These are phyloP conservation scores for Termitomyces heimii DNA, from an alignment of 768 basidiomycete species.

Conservation along the genomic window DNA sequence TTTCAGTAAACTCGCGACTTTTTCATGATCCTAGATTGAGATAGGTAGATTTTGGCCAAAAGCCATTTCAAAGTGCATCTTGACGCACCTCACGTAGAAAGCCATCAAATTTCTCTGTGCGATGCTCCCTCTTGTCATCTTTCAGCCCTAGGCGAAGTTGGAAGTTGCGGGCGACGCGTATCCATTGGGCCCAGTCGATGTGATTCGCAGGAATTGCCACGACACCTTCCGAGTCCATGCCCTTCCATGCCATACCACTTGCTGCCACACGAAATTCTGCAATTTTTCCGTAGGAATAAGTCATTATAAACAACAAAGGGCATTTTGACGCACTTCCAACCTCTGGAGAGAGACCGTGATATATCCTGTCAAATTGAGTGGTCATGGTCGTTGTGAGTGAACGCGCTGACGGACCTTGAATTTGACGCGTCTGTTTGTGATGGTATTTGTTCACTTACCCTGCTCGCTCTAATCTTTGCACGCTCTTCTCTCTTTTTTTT, in stretches of 20 bases:
- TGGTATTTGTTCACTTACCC: constrained; percentile 4
- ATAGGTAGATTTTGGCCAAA: background rate
- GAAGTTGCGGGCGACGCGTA: constrained; percentile 87
- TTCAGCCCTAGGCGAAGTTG: constrained; percentile 77
- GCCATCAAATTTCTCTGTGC: constrained; percentile 86
- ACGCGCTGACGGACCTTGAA: constrained; percentile 44
- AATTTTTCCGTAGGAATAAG: constrained; percentile 7
- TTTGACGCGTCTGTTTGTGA: constrained; percentile 25
- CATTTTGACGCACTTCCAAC: constrained; percentile 66
- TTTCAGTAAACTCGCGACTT: constrained; percentile 72
- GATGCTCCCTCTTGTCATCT: constrained; percentile 49
- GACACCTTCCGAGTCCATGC: constrained; percentile 57
- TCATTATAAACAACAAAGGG: background rate
- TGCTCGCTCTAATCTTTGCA: constrained; percentile 2
- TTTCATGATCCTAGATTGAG: constrained; percentile 78
- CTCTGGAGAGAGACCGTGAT: constrained; percentile 64
- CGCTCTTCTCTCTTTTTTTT: constrained; percentile 3
- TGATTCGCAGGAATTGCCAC: constrained; percentile 61
- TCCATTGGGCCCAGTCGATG: constrained; percentile 89
- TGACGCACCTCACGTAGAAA: constrained; percentile 79
- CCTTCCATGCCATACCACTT: constrained; percentile 95
- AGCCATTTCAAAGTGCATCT: background rate
- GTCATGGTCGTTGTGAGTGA: constrained; percentile 39
- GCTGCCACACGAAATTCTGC: constrained; percentile 82
- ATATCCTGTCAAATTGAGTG: constrained; percentile 85